Base-by-base conservation (phyloP, 1,139 yeast genomes). In the Hyphopichia pseudoburtonii region DNA sequence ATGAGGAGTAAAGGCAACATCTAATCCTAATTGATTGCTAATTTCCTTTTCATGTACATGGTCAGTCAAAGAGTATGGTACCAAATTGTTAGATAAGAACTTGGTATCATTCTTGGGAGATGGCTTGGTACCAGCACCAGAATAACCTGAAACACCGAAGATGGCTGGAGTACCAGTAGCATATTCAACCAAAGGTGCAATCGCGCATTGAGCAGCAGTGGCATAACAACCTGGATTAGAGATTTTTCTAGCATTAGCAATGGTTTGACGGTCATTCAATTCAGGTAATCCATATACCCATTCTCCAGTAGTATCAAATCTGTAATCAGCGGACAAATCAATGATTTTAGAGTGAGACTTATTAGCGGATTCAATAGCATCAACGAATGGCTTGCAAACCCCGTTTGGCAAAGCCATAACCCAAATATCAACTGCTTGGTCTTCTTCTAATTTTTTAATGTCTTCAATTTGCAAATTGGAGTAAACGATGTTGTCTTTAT, bases 191-290 rank as follows among this genome's bases (percentile, higher is more conserved):
- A 94, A 70, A 24, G 98, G 99, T 30, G 94, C 82, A 57, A 94
- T 83, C 8, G 96, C 94, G 34, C 88, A 67, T 70, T 94, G 97
- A 5, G 97, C 95, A 37, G 95, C 97, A 35, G 98, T 92, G 14
- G 98, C 97, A 59, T 90, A 92, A 70, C 99, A 92, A 36, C 98
- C 99, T 3, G 99, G 99, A 67, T 94, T 92, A 5, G 97, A 82
- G 46, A 92, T 87, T 60, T 84, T 86, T 54, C 76, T 80, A 15
- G 97, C 92, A n/a, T 67, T 57, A 28, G 86, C 78, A 52, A 92
- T 85, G 8, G 57, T 57, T 11, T 67, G 56, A 57, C 98, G 81
- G 50, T 79, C 74, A 47, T 78, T 80, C 50, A 87, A 70, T 57
- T 80, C 86, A 9, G 99, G 99, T 50, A 92, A 76, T 33, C 99